Base-by-base conservation (phyloP, 2,329 filamentous ascomycete species). In the Exophiala phaeomuriformis region DNA sequence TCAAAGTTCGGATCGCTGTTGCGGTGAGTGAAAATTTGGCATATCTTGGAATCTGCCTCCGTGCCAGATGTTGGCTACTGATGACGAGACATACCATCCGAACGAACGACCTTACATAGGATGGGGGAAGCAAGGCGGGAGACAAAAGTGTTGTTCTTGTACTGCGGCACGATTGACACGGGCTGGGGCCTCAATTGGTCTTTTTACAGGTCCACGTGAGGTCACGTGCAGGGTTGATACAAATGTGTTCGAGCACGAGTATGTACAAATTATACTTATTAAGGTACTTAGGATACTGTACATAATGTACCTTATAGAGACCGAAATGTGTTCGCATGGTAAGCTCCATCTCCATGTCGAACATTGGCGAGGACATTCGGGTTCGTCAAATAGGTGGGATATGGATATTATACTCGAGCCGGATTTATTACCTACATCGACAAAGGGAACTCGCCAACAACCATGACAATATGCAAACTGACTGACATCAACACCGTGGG, bases 381-480 rank as follows among this genome's bases (percentile, higher is more conserved):
- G 19, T 19, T 19, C 19, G 19, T 19, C 19, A 19, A 19, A 19
- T 19, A 12, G 35, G 30, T 40, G 3, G 4, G 7, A 5, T 33
- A 28, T 9, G 42, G 33, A 33, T 42, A 30, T 43, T 52, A 36
- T 54, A 29, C 40, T 48, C 39, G 52, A 46, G 32, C 44, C 51
- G 27, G 47, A 55, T 58, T 59, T 56, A 59, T 59, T 59, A 59
- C 53, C 56, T 54, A 56, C 53, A 55, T 40, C 44, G 33, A 48
- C 36, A 40, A 45, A 28, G 43, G 41, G 45, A 39, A 50, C 44
- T 56, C 49, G 47, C 51, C 40, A 42, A 36, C 51, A 44, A 43
- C 19, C 19, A 19, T 19, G 32, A 44, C 12, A 19, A 55, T 46
- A 52, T 56, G 45, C 48, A 50, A 56, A 51, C 32, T 46, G 53